These are phyloP conservation scores for Passiflora organensis DNA, from an alignment of 345 rosid genomes.

Conservation along the genomic window DNA sequence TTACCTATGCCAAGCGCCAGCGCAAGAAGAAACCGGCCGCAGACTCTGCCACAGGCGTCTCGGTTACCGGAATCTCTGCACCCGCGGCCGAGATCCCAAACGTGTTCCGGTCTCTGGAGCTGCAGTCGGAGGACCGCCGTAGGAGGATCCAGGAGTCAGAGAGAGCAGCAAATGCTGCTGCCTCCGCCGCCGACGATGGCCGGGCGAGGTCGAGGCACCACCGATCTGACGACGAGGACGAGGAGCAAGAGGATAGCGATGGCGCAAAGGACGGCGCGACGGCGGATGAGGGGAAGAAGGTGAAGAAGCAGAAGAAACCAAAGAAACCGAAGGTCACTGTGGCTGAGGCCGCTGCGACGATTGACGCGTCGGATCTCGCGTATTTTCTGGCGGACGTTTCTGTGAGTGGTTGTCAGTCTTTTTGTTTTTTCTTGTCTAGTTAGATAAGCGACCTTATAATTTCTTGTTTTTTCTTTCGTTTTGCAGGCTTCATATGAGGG, in stretches of 20 bases:
- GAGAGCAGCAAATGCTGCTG: slow-evolving; percentile 5
- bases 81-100: slow-evolving; percentile 12
- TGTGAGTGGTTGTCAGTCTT: slow-evolving; percentile 23
- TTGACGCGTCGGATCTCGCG: slow-evolving; percentile 47
- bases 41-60: slow-evolving; percentile 4
- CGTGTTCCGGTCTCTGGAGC: slow-evolving; percentile 49
- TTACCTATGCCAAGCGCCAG: slow-evolving; percentile 58
- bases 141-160: slow-evolving; percentile 33
- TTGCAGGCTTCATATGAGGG: slow-evolving; percentile 51
- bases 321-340: slow-evolving; percentile 66
- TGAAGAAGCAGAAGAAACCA: slow-evolving; percentile 43
- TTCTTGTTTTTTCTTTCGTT: slow-evolving; percentile 8
- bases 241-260: slow-evolving; percentile 20
- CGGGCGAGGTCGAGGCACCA: slow-evolving; percentile 33
- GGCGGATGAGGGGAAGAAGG: slow-evolving; percentile 40
- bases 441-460: no score
- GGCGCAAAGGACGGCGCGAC: slow-evolving; percentile 25
- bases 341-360: slow-evolving; percentile 54
- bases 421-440: background rate
- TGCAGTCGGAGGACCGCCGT: slow-evolving; percentile 57
- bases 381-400: slow-evolving; percentile 52
- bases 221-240: slow-evolving; percentile 42
- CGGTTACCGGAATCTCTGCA: slow-evolving; percentile 3
- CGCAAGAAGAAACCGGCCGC: slow-evolving; percentile 32
- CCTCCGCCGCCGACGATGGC: slow-evolving; percentile 6